phyloP scores from a whole-genome alignment of 805 yeast species.

The Nakazawaea populi region DNA sequence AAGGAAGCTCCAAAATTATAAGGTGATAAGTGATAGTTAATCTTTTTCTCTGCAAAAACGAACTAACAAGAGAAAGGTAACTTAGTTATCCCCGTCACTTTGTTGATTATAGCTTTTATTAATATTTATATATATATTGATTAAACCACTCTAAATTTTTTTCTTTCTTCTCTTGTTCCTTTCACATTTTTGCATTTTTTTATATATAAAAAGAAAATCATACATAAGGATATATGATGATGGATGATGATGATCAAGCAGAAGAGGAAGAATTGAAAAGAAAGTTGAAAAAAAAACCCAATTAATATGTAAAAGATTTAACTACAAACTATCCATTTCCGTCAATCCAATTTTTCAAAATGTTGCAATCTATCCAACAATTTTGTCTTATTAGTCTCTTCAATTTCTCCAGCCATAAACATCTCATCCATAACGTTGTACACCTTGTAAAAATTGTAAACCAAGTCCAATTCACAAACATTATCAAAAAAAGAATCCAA shows the following conservation, averaged over 20 bases:
- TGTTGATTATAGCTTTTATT: conserved; percentile 3
- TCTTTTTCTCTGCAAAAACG: neutral
- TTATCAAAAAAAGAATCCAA: conserved; percentile 81
- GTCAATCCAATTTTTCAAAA: conserved; percentile 54
- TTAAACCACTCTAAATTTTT: neutral
- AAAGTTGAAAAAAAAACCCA: neutral
- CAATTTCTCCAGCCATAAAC: conserved; percentile 85
- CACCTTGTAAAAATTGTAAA: conserved; percentile 84
- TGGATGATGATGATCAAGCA: neutral
- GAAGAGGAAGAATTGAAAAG: neutral
- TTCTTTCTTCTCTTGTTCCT: neutral
- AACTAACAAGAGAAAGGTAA: neutral
- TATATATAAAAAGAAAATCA: neutral
- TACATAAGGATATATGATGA: neutral
- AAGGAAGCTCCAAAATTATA: conserved; percentile 91
- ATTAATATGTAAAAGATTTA: neutral
- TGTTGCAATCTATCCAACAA: conserved; percentile 60
- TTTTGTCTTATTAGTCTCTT: conserved; percentile 71
- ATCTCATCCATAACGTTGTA: conserved; percentile 82
- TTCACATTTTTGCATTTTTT: conserved; percentile 4
- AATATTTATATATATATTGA: conserved; percentile 7
- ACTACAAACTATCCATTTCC: conserved; percentile 7
- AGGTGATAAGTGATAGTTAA: conserved; percentile 8
- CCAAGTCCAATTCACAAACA: conserved; percentile 91
- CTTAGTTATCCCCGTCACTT: neutral